Percentiles rank a stretch among this genome's conserved stretches.
phyloP scores from a whole-genome alignment of 2,329 filamentous ascomycete species.

The Xylariaceae sp. region DNA sequence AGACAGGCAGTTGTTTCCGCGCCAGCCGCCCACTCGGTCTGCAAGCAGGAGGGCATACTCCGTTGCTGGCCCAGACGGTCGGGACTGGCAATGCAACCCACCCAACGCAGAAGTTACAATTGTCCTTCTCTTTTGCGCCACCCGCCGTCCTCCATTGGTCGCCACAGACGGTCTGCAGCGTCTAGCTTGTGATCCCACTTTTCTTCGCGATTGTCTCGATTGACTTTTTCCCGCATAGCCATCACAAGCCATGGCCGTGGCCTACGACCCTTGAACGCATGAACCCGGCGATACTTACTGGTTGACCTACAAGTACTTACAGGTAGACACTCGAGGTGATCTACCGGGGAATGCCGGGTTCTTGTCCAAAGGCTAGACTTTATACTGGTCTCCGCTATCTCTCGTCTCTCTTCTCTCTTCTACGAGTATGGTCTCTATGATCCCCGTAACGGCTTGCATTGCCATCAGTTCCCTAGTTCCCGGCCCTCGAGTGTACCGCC shows the following conservation, averaged over 20 bases:
- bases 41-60: constrained; percentile 6
- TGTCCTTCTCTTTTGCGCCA: constrained; percentile 6
- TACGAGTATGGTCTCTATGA: too few species aligned
- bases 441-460: too few species aligned
- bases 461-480: too few species aligned
- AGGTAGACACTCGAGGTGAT: background rate
- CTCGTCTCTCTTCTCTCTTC: background rate
- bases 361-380: background rate
- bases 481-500: constrained; percentile 1
- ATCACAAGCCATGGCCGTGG: background rate
- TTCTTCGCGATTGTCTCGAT: constrained; percentile 5
- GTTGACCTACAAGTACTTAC: too few species aligned
- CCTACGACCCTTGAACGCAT: background rate
- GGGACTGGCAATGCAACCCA: constrained; percentile 16
- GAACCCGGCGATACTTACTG: background rate
- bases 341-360: constrained; percentile 2
- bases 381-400: constrained; percentile 1
- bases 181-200: constrained; percentile 9
- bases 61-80: constrained; percentile 16
- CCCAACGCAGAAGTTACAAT: constrained; percentile 2
- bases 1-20: constrained; percentile 13
- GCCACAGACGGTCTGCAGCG: background rate
- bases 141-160: constrained; percentile 1
- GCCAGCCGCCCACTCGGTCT: constrained; percentile 13
- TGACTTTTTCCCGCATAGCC: constrained; percentile 8